A percentile compares a stretch with the other conserved stretches of the same genome.
phyloP scores from a whole-genome alignment of 805 yeast species.

The Yarrowia divulgata region DNA sequence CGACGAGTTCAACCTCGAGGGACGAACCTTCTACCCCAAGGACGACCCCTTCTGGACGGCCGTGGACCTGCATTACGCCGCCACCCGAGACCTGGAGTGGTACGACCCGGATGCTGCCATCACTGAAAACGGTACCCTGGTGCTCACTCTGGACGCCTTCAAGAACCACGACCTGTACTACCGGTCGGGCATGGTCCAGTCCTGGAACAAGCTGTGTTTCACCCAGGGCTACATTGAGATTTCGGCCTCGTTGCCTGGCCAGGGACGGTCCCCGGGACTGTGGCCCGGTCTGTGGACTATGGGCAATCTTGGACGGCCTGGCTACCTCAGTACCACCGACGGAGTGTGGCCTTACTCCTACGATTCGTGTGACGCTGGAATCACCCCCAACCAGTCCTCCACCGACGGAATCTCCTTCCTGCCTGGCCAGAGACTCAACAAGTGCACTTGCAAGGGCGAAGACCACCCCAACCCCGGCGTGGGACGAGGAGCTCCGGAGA shows the following conservation, averaged over 20 bases:
- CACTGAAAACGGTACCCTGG: constrained; percentile 75
- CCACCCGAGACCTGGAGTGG: constrained; percentile 93
- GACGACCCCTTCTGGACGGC: constrained; percentile 94
- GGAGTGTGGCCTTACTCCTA: constrained; percentile 97
- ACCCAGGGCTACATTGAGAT: constrained; percentile 83
- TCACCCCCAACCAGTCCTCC: constrained; percentile 92
- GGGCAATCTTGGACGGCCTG: constrained; percentile 94
- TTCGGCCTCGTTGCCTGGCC: constrained; percentile 78
- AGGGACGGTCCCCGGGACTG: constrained; percentile 77
- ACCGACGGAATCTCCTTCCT: constrained; percentile 86
- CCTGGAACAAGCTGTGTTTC: constrained; percentile 91
- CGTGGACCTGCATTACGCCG: constrained; percentile 81
- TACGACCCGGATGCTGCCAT: constrained; percentile 89
- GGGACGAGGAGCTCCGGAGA: constrained; percentile 96
- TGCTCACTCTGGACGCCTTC: constrained; percentile 79
- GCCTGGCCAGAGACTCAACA: constrained; percentile 80
- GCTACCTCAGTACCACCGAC: constrained; percentile 83
- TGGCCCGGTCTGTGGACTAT: constrained; percentile 98
- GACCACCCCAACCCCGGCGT: constrained; percentile 87
- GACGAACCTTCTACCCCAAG: constrained; percentile 86
- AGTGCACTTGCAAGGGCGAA: constrained; percentile 81
- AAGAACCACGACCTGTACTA: constrained; percentile 79
- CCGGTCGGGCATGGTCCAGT: constrained; percentile 89
- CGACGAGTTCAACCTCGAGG: constrained; percentile 89
- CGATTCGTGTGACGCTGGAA: constrained; percentile 89